Conservation (phyloP, 1,139 yeast species). For the Komagataea norvegica region DNA sequence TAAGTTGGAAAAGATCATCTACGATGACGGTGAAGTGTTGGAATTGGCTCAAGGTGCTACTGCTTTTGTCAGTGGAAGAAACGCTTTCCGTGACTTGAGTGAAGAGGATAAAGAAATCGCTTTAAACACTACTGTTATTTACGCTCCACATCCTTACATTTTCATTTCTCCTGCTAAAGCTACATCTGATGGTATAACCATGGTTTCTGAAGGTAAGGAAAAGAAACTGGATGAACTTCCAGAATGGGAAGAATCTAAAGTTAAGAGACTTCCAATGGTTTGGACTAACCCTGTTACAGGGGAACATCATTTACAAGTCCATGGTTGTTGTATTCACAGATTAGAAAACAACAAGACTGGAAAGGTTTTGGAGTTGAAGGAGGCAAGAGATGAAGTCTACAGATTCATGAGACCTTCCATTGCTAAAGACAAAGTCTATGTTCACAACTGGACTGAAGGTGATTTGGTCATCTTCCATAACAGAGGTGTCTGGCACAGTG, state of each 20-base stretch:
- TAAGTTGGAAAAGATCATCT: constrained; percentile 45
- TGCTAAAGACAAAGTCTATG: constrained; percentile 64
- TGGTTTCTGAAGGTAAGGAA: constrained; percentile 78
- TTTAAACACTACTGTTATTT: constrained; percentile 68
- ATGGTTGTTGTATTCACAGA: constrained; percentile 77
- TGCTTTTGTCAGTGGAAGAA: constrained; percentile 77
- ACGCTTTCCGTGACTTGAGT: constrained; percentile 61
- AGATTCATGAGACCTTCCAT: constrained; percentile 82
- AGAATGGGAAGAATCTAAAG: constrained; percentile 71
- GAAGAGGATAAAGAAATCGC: constrained; percentile 71
- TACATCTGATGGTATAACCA: constrained; percentile 78
- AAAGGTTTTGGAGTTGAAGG: constrained; percentile 51
- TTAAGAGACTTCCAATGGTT: constrained; percentile 75
- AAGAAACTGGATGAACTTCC: constrained; percentile 62
- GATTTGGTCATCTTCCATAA: constrained; percentile 82
- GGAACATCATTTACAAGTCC: constrained; percentile 76
- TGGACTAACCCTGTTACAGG: constrained; percentile 92
- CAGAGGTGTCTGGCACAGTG: constrained; percentile 87
- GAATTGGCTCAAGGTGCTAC: constrained; percentile 81
- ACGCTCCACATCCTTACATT: constrained; percentile 90
- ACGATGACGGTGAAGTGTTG: constrained; percentile 63
- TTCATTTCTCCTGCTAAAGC: constrained; percentile 78
- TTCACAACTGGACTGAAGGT: constrained; percentile 79
- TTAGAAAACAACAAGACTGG: constrained; percentile 55
- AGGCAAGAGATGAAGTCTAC: constrained; percentile 69